Evolutionary conservation across 345 rosid genomes (phyloP).

Genomic region (Gynandropsis gynandra): DNA sequence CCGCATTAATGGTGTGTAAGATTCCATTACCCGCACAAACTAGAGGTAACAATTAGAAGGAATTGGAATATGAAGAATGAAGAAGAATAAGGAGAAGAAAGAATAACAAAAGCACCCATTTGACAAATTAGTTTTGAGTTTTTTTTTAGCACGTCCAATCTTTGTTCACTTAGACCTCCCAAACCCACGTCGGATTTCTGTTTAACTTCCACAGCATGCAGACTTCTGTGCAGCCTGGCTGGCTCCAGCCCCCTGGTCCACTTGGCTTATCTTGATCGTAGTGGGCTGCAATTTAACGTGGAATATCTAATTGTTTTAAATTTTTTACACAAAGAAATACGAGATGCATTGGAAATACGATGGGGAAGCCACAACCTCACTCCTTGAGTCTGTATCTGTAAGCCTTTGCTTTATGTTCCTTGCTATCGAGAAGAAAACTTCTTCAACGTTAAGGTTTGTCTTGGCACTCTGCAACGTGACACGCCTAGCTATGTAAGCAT

Average conservation of each 20-base stretch:
- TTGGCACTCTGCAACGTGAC: constrained; percentile 77
- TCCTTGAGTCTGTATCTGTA: constrained; percentile 64
- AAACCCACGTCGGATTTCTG: neutral
- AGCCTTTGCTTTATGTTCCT: constrained; percentile 93
- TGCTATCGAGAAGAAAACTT: constrained; percentile 92
- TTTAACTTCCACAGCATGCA: constrained; percentile 29
- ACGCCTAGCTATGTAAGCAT: constrained; percentile 9
- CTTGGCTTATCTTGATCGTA: constrained; percentile 32
- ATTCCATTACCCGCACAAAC: constrained; percentile 23
- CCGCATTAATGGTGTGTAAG: constrained; percentile 1
- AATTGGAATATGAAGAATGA: constrained; percentile 16
- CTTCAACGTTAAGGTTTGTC: constrained; percentile 89
- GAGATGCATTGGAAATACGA: neutral
- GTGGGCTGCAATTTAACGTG: constrained; percentile 21
- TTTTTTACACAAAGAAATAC: neutral
- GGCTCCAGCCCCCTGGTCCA: constrained; percentile 28
- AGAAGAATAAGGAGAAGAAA: too few species aligned
- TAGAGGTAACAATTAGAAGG: constrained; percentile 16
- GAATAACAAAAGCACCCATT: constrained; percentile 25
- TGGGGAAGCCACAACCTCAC: constrained; percentile 41
- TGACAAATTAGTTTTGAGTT: constrained; percentile 14
- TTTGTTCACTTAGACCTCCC: constrained; percentile 2
- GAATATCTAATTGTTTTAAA: neutral
- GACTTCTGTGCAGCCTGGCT: constrained; percentile 34
- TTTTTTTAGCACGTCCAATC: constrained; percentile 8